These are phyloP conservation scores for Puccinia horiana DNA, from an alignment of 1,284 basidiomycete species.

Conservation along the genomic window DNA sequence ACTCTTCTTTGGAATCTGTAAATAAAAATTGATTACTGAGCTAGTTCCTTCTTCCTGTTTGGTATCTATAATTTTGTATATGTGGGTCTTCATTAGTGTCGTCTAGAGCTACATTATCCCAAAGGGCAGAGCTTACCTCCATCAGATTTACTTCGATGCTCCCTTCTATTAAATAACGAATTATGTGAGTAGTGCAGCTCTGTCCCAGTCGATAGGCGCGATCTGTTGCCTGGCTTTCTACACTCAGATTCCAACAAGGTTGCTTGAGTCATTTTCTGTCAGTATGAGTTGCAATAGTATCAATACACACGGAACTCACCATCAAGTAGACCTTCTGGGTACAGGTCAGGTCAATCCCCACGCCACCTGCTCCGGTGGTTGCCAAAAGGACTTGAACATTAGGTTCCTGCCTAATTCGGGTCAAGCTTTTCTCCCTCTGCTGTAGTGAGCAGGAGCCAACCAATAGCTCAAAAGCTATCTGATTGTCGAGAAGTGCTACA, in stretches of 20 bases:
- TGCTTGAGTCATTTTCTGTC: background rate
- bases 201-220: background rate
- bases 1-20: background rate
- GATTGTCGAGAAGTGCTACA: background rate
- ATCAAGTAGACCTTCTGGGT: conserved; percentile 16
- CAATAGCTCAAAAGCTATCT: background rate
- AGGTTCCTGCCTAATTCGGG: background rate
- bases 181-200: background rate
- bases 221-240: conserved; percentile 13
- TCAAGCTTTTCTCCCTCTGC: background rate
- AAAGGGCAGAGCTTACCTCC: background rate
- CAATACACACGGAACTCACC: background rate
- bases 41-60: background rate
- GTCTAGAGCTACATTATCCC: background rate
- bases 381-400: background rate
- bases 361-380: background rate
- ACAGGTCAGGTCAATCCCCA: conserved; percentile 8
- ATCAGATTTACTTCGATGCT: conserved; percentile 18
- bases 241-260: conserved; percentile 8
- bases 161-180: background rate
- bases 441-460: background rate
- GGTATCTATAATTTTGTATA: background rate
- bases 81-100: background rate
- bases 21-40: background rate
- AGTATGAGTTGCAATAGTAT: background rate